Percentiles rank a stretch among this genome's conserved stretches.
These are phyloP conservation scores for Borovskyia barvae DNA, from an alignment of 208 protist genomes.

Conservation along the genomic window DNA sequence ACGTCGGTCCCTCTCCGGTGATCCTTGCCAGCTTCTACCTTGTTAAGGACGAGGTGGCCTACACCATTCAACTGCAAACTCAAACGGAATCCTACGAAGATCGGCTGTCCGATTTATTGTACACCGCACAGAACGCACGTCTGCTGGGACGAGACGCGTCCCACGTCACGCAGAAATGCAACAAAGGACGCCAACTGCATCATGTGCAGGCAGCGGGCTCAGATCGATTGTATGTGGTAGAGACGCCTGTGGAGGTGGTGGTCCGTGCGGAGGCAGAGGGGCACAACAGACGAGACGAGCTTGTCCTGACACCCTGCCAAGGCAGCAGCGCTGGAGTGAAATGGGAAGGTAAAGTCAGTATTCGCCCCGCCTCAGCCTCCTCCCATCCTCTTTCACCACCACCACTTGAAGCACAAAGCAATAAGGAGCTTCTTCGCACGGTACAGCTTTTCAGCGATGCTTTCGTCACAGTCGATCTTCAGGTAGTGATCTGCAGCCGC, in stretches of 20 bases:
- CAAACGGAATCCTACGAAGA: conserved; percentile 34
- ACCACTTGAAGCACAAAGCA: too few relatives aligned
- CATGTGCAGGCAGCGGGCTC: not conserved
- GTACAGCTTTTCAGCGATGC: conserved; percentile 3
- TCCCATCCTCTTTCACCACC: not conserved
- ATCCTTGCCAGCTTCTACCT: conserved; percentile 48
- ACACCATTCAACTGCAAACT: conserved; percentile 58
- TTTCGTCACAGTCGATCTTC: conserved; percentile 10
- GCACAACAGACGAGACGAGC: not conserved
- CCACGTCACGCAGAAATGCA: not conserved
- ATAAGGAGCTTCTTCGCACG: not conserved
- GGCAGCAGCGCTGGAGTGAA: not conserved
- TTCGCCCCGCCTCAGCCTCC: not conserved
- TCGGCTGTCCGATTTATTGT: conserved; percentile 44
- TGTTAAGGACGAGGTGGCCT: conserved; percentile 31
- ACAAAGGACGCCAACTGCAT: conserved; percentile 5
- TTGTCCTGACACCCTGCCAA: conserved; percentile 12
- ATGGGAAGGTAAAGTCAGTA: not conserved
- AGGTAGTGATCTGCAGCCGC: not conserved
- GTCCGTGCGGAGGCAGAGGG: not conserved
- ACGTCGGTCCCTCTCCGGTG: conserved; percentile 45
- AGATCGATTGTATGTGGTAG: not conserved
- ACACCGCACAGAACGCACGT: conserved; percentile 43
- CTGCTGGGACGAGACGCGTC: conserved; percentile 5
- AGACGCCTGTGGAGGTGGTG: conserved; percentile 3